Evolutionary conservation across 345 rosid species (phyloP).

Genomic region (Eucalyptus pumila): DNA sequence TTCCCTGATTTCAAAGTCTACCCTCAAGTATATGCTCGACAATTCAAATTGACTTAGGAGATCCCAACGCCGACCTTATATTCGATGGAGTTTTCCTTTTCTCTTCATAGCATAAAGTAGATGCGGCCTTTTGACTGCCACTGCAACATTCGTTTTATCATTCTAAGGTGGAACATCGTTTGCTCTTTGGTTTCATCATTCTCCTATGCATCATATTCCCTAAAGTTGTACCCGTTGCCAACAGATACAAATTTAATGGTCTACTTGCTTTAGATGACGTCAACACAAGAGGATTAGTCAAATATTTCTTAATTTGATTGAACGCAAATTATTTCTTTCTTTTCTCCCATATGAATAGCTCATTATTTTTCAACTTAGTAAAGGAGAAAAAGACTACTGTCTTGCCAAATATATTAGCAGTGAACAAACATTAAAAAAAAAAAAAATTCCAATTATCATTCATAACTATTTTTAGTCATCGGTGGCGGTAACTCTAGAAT

Average conservation of each 20-base stretch:
- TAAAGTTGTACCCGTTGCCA: neutral
- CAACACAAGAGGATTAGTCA: neutral
- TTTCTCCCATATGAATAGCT: neutral
- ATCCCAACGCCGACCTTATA: too few relatives aligned
- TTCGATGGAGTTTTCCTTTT: too few relatives aligned
- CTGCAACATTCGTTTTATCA: too few relatives aligned
- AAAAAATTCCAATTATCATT: neutral
- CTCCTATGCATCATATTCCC: neutral
- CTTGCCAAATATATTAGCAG: neutral
- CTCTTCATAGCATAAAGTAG: too few relatives aligned
- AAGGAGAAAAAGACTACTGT: neutral
- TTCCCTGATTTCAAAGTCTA: too few relatives aligned
- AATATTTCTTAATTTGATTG: neutral
- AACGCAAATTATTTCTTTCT: neutral
- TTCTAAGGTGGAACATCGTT: neutral
- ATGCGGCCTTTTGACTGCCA: too few relatives aligned
- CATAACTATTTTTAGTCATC: neutral
- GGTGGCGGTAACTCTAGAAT: neutral
- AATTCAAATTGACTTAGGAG: too few relatives aligned
- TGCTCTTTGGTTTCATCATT: neutral
- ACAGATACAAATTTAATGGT: neutral
- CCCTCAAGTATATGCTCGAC: too few relatives aligned
- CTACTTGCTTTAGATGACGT: neutral
- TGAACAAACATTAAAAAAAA: neutral
- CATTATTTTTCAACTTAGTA: neutral